Evolutionary conservation across 352 stramenopile species (phyloP), one percentile per base, ranked within the genome.

Genomic region (Phytophthora pinifolia): DNA sequence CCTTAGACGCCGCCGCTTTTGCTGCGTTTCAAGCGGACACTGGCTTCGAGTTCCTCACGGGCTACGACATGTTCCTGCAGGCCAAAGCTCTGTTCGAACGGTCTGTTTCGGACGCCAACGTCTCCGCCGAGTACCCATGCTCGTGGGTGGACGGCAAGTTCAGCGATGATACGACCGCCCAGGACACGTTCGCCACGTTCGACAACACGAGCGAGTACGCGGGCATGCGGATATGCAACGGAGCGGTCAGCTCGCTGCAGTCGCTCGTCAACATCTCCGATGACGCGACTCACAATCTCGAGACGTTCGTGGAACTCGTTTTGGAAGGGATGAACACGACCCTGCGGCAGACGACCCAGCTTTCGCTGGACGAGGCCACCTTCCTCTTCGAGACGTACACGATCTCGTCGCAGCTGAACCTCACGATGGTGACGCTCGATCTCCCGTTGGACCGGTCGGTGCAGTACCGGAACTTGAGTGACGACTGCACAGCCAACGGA

Each of bases 21-120:
- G 20, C 32, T 0, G 27, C 41, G 1, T 78, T 78, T 33, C 46
- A 67, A 53, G 22, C 36, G 0, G 14, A 32, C 0, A 52, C 67
- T 0, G 62, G 56, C 0, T 57, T 78, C 6, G 49, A 65, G 6
- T 67, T 60, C 35, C n/a, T 51, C 9, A 70, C 53, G 20, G 43
- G 37, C 6, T 81, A 72, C 46, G 72, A 81, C 12, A 54, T 81
- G 35, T 59, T 78, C 9, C 48, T 81, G 2, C 72, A 81, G 32
- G 68, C 65, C 31, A 74, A 78, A 36, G 39, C 68, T 13, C 34
- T 78, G n/a, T 62, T 78, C 10, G 72, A 81, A 15, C 45, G 68
- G 3, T 65, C 57, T 0, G 38, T 76, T 0, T 76, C 72, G 0
- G 72, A 81, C 41, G 61, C 68, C 2, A 64, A 77, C 33, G 60